Evolutionary conservation across 768 basidiomycete genomes (phyloP).

Genomic region (Macrocybe gigantea): DNA sequence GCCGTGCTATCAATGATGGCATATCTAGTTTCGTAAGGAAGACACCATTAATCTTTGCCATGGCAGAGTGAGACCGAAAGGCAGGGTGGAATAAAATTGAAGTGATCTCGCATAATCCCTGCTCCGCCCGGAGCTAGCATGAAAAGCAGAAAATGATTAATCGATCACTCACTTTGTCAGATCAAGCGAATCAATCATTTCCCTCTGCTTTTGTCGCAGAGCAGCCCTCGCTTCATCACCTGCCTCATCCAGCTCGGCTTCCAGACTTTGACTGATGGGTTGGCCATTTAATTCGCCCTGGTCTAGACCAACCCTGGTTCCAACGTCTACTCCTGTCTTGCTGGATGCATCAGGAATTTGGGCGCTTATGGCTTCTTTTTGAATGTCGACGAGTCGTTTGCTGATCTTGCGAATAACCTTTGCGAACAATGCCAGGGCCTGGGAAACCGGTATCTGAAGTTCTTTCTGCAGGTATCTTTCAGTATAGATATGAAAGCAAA

Average conservation of each 20-base stretch:
- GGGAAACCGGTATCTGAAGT: slow-evolving; percentile 78
- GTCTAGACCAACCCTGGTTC: slow-evolving; percentile 7
- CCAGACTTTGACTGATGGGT: slow-evolving; percentile 40
- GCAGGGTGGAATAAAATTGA: neutral
- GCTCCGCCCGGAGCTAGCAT: slow-evolving; percentile 1
- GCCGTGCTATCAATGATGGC: slow-evolving; percentile 64
- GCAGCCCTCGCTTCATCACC: slow-evolving; percentile 67
- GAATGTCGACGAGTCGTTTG: slow-evolving; percentile 68
- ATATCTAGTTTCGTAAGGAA: slow-evolving; percentile 37
- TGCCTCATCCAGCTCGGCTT: slow-evolving; percentile 72
- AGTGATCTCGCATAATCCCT: neutral
- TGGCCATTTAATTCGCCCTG: slow-evolving; percentile 27
- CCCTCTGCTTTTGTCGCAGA: slow-evolving; percentile 71
- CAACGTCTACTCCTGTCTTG: slow-evolving; percentile 4
- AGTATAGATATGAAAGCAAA: neutral
- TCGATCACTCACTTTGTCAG: slow-evolving; percentile 66
- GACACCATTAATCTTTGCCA: neutral
- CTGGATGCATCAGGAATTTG: slow-evolving; percentile 44
- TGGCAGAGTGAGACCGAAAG: neutral
- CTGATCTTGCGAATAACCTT: slow-evolving; percentile 86
- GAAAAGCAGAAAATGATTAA: neutral
- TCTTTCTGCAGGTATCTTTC: slow-evolving; percentile 46
- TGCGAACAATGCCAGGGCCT: slow-evolving; percentile 84
- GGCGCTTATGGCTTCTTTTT: slow-evolving; percentile 69
- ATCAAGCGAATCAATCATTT: slow-evolving; percentile 86